Base-by-base conservation (phyloP, 176 grass and related monocot species). In the Zoysia japonica region DNA sequence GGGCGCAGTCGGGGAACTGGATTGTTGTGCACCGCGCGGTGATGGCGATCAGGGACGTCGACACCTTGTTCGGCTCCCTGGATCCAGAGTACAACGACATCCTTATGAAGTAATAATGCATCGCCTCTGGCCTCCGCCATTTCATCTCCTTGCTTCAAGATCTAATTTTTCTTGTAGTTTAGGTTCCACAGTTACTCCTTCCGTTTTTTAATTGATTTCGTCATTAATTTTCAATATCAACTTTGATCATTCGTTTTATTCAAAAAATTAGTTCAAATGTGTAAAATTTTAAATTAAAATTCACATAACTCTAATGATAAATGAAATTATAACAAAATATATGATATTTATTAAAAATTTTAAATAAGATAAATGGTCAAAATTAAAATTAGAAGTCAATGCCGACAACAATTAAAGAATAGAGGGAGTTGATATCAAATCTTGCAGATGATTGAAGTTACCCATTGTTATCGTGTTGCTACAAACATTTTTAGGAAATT, bases 81-180 rank as follows among this genome's bases (percentile, higher is more conserved):
- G 92, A 99, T 85, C 84, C 92, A 5, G 86, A 99, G 69, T 99
- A 99, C 83, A 95, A 99, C 79, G 96, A 95, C 80, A 99, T 99
- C 75, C 92, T 99, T 50, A 95, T 95, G 96, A 99, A 95, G 96
- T 99, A 71, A 88, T n/a, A 90, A 61, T 10, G n/a, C 5, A 14
- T n/a, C 74, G 2, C 39, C 51, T 9, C 8, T 50, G 4, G 14
- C 37, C 62, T 46, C 61, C n/a, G 47, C 40, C 11, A 13, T 83
- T 61, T 53, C 40, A 43, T 53, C 46, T 71, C 1, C 2, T 84
- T 56, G 45, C 3, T 42, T 74, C 39, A 42, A n/a, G 44, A 74
- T 72, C 36, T 64, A 73, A 50, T 66, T 53, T 16, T 49, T 11
- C 38, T 83, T 1, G 54, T 78, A 64, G 9, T 80, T 80, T 48